phyloP scores from a whole-genome alignment of 176 grass and related monocot genomes.

The Carex myosuroides region DNA sequence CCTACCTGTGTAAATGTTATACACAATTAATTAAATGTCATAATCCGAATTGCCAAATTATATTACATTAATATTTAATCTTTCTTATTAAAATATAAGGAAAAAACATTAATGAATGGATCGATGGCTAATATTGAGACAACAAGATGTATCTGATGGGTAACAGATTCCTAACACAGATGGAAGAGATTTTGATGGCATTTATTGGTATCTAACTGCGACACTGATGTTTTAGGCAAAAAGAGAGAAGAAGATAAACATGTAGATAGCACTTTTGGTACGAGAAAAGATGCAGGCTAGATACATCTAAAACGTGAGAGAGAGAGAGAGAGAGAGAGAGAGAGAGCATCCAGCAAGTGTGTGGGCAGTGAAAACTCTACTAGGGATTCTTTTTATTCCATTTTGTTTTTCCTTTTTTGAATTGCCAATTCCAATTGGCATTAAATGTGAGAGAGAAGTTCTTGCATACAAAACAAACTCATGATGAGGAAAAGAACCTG shows the following conservation, averaged over 20 bases:
- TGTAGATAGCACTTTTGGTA: conserved; percentile 21
- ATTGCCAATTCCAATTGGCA: neutral
- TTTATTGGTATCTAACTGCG: conserved; percentile 29
- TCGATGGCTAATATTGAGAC: conserved; percentile 7
- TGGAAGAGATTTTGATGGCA: conserved; percentile 22
- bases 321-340: neutral
- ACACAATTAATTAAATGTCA: neutral
- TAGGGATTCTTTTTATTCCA: neutral
- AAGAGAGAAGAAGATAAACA: conserved; percentile 25
- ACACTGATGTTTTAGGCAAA: conserved; percentile 26
- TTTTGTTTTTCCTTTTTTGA: neutral
- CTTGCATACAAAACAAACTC: conserved; percentile 50
- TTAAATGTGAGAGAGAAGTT: conserved; percentile 22
- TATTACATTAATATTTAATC: neutral
- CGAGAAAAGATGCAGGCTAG: conserved; percentile 13
- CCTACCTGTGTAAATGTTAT: neutral
- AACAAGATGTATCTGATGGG: neutral
- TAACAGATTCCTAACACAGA: conserved; percentile 7
- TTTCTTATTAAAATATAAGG: neutral
- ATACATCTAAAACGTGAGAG: conserved; percentile 16
- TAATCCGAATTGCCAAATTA: neutral
- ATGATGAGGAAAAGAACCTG: conserved; percentile 40
- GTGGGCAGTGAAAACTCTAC: neutral
- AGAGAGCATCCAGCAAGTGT: neutral
- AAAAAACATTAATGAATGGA: neutral